Evolutionary conservation across 2,329 filamentous ascomycete genomes (phyloP), one percentile per base, ranked within the genome.

Genomic region (Thielaviopsis cerberus): DNA sequence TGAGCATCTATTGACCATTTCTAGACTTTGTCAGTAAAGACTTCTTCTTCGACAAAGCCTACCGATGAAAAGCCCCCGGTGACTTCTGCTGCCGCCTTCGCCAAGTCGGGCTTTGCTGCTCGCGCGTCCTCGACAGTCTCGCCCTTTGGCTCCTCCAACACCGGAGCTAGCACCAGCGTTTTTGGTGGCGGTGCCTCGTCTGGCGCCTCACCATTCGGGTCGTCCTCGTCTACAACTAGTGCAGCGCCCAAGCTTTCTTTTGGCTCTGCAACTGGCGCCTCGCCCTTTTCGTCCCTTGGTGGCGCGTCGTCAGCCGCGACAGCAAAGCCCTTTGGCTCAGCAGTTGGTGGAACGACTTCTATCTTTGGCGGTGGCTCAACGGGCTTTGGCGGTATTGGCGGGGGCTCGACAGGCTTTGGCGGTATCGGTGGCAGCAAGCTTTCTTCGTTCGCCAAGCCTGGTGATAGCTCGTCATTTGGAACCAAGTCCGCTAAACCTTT

Each of bases 401-500:
- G 69, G 27, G 67, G 69, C 54, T 63, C 63, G 10, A 67, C 73
- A 45, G 70, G 70, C 63, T 95, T 94, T 69, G 87, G 82, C 50
- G 81, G 82, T 52, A 76, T 81, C 23, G 79, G 76, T 55, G 70
- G 55, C 15, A 54, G 57, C 20, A 69, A 68, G 50, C 59, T 63
- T 8, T 57, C 60, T 15, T 62, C 61, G 5, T 91, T 91, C 69
- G 86, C 82, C 57, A 80, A 81, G 54, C 76, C 81, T 27, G 78
- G 76, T 53, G 71, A 71, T 37, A 71, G 70, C 13, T 69, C 77
- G 45, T 76, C 74, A 11, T 45, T 55, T 41, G 53, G 45, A 15
- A 54, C 56, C 65, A 86, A 86, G 67, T 75, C 80, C 15, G 75
- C 77, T 3, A 87, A 80, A 69, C 78, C 87, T 0, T 92, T 95